Percentiles rank a stretch among this genome's conserved stretches.
Conservation (phyloP, 345 rosid species). For the Orychophragmus violaceus region DNA sequence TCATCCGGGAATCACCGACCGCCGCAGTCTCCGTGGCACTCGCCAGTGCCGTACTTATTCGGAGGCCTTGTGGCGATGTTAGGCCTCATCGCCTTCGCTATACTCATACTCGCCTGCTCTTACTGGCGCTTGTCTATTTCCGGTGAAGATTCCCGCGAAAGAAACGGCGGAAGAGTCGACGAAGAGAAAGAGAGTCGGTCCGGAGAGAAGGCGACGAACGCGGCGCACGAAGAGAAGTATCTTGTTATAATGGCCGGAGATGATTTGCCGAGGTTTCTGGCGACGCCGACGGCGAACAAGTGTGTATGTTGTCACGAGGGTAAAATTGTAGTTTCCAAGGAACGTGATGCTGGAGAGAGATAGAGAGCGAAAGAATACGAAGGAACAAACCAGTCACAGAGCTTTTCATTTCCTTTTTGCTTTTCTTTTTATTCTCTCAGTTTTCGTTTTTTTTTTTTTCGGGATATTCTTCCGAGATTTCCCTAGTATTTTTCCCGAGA, state of each 20-base stretch:
- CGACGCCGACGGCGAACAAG: constrained; percentile 45
- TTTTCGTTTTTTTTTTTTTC: neutral
- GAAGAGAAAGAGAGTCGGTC: constrained; percentile 35
- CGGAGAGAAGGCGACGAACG: constrained; percentile 5
- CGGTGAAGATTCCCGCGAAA: constrained; percentile 25
- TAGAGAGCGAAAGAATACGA: constrained; percentile 24
- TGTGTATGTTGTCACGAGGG: constrained; percentile 31
- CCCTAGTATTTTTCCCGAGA: constrained; percentile 19
- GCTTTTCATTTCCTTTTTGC: neutral
- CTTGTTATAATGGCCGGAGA: constrained; percentile 75
- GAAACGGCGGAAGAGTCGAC: constrained; percentile 29
- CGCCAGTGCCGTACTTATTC: constrained; percentile 72
- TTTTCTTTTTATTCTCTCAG: neutral
- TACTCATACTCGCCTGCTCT: constrained; percentile 63
- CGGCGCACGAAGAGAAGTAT: constrained; percentile 47
- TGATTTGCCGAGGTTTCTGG: constrained; percentile 55
- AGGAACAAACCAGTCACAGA: constrained; percentile 27
- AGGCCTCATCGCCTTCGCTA: constrained; percentile 63
- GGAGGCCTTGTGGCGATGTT: constrained; percentile 75
- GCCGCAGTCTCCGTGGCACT: constrained; percentile 57
- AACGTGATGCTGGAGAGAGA: constrained; percentile 7
- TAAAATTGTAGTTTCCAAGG: neutral
- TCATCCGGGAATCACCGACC: constrained; percentile 7
- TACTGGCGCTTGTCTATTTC: constrained; percentile 47
- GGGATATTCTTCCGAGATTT: neutral